Percentiles rank a stretch among this genome's conserved stretches.
phyloP scores from a whole-genome alignment of 306 rosid species.

The Corylus americana region DNA sequence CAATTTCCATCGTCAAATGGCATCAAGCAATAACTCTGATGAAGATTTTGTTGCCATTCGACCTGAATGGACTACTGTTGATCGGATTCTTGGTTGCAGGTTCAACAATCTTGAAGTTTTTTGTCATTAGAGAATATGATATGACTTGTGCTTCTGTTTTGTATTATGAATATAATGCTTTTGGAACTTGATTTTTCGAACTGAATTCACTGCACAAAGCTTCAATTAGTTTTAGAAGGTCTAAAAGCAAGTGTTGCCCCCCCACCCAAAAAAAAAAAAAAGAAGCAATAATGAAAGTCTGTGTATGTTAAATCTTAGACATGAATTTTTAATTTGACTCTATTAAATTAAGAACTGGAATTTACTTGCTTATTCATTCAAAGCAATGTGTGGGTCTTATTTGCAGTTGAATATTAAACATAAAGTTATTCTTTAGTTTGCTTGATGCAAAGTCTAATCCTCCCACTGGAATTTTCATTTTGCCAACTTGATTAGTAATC shows the following conservation, averaged over 20 bases:
- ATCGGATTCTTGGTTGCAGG: conserved; percentile 96
- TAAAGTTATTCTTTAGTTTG: too few relatives aligned
- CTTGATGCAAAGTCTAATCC: too few relatives aligned
- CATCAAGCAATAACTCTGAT: conserved; percentile 62
- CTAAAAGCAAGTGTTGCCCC: background rate
- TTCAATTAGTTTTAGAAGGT: conserved; percentile 13
- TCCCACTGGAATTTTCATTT: background rate
- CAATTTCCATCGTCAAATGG: conserved; percentile 84
- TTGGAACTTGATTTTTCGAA: conserved; percentile 15
- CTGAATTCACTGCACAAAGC: conserved; percentile 19
- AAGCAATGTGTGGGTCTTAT: too few relatives aligned
- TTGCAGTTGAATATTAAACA: too few relatives aligned
- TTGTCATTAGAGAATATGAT: conserved; percentile 18
- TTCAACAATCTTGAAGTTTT: conserved; percentile 30
- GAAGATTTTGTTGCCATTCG: conserved; percentile 96
- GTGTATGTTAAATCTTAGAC: background rate
- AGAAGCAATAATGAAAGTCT: background rate
- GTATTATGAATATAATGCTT: conserved; percentile 12
- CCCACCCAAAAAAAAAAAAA: background rate
- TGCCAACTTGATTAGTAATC: background rate
- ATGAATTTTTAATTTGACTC: too few relatives aligned
- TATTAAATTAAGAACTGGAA: too few relatives aligned
- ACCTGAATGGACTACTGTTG: conserved; percentile 98
- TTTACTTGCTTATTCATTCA: too few relatives aligned
- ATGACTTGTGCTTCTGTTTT: conserved; percentile 11